Base-by-base conservation (phyloP, 495 filamentous ascomycete genomes). In the Podospora tetraspora region DNA sequence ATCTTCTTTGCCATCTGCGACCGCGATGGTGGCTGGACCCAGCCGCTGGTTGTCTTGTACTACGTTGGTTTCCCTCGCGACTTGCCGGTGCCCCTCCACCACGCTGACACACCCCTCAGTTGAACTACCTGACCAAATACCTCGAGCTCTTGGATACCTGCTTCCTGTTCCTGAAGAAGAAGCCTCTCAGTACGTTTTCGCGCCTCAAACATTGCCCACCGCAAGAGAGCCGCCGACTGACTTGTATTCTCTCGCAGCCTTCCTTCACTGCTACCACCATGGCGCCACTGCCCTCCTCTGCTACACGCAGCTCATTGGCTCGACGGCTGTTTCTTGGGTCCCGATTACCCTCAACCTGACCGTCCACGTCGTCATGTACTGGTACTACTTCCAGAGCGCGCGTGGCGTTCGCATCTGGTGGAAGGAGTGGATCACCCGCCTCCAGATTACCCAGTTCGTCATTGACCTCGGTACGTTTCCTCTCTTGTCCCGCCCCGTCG, bases 371-470 rank as follows among this genome's bases (percentile, higher is more conserved):
- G 87, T 92, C 72, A 92, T 88, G 86, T 88, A 88, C 81, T 87
- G 85, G 85, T 87, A 87, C 78, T 94, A 94, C 82, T 93, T 94
- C 88, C 91, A 93, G 81, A 87, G 88, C 74, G 90, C 91, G 13
- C 89, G 91, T 70, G 91, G 91, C 70, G 84, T 94, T 79, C 84
- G 84, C 68, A 92, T 94, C 78, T 93, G 91, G 91, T 94, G 91
- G 91, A 94, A 94, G 84, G 88, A 93, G 78, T 94, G 91, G 87
- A 92, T 94, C 79, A 94, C 91, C 69, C 86, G 90, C 72, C 89
- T 94, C 68, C 91, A 94, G 78, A 94, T 94, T 78, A 84, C 86
- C 73, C 91, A 94, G 78, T 94, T 92, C 77, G 82, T 92, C 75
- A 88, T 92, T 77, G 90, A 92, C 71, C 85, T 92, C 64, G 89